These are phyloP conservation scores for Tolypocladium amazonense DNA, from an alignment of 2,329 filamentous ascomycete genomes.

Conservation along the genomic window DNA sequence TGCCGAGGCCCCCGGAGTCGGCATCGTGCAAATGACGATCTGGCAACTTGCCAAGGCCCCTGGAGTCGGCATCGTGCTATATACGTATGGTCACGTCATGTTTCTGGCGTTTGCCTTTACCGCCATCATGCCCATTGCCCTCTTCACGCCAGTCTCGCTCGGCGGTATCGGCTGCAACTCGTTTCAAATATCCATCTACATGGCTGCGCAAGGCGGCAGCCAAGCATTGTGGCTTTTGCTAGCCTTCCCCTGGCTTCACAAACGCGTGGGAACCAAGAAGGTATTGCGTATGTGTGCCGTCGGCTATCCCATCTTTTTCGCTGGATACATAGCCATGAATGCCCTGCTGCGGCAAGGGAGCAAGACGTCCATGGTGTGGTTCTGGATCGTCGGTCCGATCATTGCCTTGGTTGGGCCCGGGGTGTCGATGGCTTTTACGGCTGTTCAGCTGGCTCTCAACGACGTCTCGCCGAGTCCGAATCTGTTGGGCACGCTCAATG, in stretches of 20 bases:
- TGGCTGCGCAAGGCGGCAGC: slow-evolving; percentile 51
- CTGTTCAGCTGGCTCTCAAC: slow-evolving; percentile 63
- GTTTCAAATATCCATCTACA: slow-evolving; percentile 53
- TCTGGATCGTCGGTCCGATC: slow-evolving; percentile 40
- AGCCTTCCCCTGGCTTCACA: slow-evolving; percentile 58
- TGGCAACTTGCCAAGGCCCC: slow-evolving; percentile 45
- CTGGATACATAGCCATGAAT: slow-evolving; percentile 45
- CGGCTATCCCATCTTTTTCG: slow-evolving; percentile 55
- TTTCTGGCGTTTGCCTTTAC: slow-evolving; percentile 63
- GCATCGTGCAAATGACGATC: slow-evolving; percentile 33
- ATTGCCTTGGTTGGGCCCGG: slow-evolving; percentile 46
- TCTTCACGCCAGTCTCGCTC: slow-evolving; percentile 49
- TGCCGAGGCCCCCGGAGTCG: slow-evolving; percentile 52
- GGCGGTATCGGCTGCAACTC: slow-evolving; percentile 58
- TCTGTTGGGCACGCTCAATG: slow-evolving; percentile 62
- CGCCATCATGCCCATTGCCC: slow-evolving; percentile 57
- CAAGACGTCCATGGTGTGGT: slow-evolving; percentile 25
- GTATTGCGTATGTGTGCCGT: slow-evolving; percentile 45
- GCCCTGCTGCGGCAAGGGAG: slow-evolving; percentile 27
- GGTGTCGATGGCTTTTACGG: slow-evolving; percentile 61
- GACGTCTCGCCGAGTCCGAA: slow-evolving; percentile 56
- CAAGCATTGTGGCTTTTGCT: slow-evolving; percentile 65
- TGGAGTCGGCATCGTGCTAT: slow-evolving; percentile 55
- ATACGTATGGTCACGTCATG: slow-evolving; percentile 55
- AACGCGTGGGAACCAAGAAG: slow-evolving; percentile 52